These are phyloP conservation scores for Stephanodiscus triporus DNA, from an alignment of 108 stramenopile species.

Conservation along the genomic window DNA sequence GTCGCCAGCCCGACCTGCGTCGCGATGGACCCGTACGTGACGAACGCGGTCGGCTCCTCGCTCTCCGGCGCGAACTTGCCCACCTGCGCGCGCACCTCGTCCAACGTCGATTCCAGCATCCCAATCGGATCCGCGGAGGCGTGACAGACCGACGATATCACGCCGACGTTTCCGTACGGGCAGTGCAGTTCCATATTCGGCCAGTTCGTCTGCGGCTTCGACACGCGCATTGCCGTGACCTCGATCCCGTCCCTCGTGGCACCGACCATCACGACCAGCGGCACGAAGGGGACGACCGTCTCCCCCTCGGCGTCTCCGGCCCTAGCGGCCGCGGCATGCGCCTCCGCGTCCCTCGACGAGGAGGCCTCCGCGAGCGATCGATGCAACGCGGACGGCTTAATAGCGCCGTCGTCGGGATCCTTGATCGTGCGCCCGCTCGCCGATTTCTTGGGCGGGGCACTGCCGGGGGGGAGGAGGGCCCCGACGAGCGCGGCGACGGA, in stretches of 20 bases:
- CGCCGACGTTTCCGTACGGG: background rate
- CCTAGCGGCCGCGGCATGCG: slow-evolving; percentile 18
- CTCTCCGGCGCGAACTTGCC: slow-evolving; percentile 69
- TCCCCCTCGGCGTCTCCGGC: slow-evolving; percentile 7
- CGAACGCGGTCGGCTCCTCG: slow-evolving; percentile 67
- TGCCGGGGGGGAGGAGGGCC: slow-evolving; percentile 53
- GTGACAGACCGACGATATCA: too few relatives aligned
- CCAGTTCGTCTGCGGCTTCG: slow-evolving; percentile 51
- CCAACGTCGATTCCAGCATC: slow-evolving; percentile 54
- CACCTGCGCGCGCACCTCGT: slow-evolving; percentile 58
- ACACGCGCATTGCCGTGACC: slow-evolving; percentile 39
- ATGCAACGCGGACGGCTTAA: slow-evolving; percentile 51
- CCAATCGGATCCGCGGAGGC: too few relatives aligned
- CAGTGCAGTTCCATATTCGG: slow-evolving; percentile 4
- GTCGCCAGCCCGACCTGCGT: slow-evolving; percentile 54
- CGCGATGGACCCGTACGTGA: slow-evolving; percentile 64
- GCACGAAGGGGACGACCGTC: slow-evolving; percentile 25
- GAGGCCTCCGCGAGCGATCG: slow-evolving; percentile 19
- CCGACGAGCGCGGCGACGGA: slow-evolving; percentile 69
- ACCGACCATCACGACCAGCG: slow-evolving; percentile 29
- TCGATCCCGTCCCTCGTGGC: slow-evolving; percentile 40
- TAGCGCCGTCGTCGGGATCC: slow-evolving; percentile 34
- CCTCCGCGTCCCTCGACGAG: slow-evolving; percentile 21
- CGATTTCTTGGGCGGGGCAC: slow-evolving; percentile 40
- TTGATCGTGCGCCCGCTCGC: background rate